A percentile compares a stretch with the other conserved stretches of the same genome.
phyloP scores from a whole-genome alignment of 805 yeast genomes.

The Wickerhamomyces alni region DNA sequence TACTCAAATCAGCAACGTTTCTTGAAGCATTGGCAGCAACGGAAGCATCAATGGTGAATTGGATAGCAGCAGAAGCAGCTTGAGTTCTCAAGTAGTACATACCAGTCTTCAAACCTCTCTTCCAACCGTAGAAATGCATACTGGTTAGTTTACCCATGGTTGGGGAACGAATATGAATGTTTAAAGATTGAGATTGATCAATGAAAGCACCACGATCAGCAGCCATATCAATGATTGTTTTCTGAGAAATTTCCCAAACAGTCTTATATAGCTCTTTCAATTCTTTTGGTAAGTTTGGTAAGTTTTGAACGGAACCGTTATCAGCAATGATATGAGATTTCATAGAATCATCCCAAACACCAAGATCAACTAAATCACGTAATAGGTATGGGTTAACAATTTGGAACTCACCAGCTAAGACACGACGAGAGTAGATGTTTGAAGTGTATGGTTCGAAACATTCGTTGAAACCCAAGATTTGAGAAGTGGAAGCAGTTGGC shows the following conservation, averaged over 20 bases:
- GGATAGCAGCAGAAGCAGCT: constrained; percentile 96
- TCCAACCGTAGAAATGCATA: constrained; percentile 99
- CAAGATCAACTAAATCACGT: constrained; percentile 74
- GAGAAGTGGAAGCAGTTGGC: constrained; percentile 99
- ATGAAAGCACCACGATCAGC: constrained; percentile 90
- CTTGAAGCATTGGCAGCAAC: constrained; percentile 41
- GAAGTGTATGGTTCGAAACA: constrained; percentile 97
- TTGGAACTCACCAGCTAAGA: constrained; percentile 90
- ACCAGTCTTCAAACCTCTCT: constrained; percentile 96
- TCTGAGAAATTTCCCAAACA: constrained; percentile 88
- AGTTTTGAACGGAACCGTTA: constrained; percentile 81
- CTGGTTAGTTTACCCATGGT: constrained; percentile 95
- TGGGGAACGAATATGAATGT: constrained; percentile 81
- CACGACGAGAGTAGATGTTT: constrained; percentile 88
- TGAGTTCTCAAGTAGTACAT: constrained; percentile 97
- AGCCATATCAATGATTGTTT: constrained; percentile 62
- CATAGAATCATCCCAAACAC: constrained; percentile 77
- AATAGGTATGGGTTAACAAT: constrained; percentile 83
- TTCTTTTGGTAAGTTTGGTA: constrained; percentile 68
- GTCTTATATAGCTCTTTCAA: constrained; percentile 67
- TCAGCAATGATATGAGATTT: constrained; percentile 69
- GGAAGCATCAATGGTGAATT: constrained; percentile 63
- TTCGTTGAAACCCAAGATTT: constrained; percentile 88
- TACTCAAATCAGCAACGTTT: constrained; percentile 27
- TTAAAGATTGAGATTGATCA: constrained; percentile 91